These are phyloP conservation scores for Endothia cerciana DNA, from an alignment of 2,329 filamentous ascomycete genomes.

Conservation along the genomic window DNA sequence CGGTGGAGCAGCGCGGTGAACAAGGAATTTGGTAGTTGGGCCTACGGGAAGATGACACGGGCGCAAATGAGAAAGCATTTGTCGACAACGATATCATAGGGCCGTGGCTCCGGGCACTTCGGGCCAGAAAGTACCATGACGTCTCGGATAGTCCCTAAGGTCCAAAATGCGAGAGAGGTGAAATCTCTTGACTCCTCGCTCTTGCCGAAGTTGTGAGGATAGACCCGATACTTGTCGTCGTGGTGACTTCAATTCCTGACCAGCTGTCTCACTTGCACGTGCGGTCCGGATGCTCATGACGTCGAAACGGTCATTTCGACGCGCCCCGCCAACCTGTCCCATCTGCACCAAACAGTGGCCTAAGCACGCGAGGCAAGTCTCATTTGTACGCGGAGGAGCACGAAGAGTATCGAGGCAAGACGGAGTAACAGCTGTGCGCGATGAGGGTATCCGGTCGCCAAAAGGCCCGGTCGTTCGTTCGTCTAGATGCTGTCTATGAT, in stretches of 20 bases:
- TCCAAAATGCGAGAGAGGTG: not conserved
- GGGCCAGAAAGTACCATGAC: not conserved
- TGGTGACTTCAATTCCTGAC: not conserved
- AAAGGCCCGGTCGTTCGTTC: not conserved
- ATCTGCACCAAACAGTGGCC: not conserved
- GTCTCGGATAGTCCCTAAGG: not conserved
- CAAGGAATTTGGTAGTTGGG: not conserved
- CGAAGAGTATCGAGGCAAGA: too few relatives aligned
- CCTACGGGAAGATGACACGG: not conserved
- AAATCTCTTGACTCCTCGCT: too few relatives aligned
- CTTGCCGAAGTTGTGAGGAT: too few relatives aligned
- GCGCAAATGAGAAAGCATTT: not conserved
- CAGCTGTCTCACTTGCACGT: not conserved
- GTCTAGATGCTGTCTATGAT: constrained; percentile 30
- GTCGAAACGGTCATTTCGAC: not conserved
- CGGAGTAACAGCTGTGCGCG: not conserved
- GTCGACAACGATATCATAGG: not conserved
- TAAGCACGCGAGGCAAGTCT: not conserved
- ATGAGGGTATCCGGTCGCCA: not conserved
- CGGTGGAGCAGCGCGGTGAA: not conserved
- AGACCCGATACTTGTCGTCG: not conserved
- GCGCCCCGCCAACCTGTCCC: not conserved
- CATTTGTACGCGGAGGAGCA: not conserved
- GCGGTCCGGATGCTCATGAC: not conserved
- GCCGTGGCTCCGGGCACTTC: not conserved